Percentiles rank a stretch among this genome's conserved stretches.
These are phyloP conservation scores for Houttuynia cordata DNA, from an alignment of 164 flowering plant genomes.

Conservation along the genomic window DNA sequence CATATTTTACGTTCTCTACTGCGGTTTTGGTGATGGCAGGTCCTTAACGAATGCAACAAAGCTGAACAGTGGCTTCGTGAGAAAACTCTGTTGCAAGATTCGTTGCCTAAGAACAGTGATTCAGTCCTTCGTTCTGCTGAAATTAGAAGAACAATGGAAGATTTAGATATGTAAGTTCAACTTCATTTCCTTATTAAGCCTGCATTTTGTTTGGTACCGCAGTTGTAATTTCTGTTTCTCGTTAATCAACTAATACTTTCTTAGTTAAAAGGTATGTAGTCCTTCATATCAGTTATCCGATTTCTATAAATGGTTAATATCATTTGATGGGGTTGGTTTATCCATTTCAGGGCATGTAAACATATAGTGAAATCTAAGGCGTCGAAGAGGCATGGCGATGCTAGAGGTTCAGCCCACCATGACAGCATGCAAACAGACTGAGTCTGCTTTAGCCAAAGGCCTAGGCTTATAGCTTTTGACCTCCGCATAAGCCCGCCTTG, in stretches of 20 bases:
- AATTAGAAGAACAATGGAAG: slow-evolving; percentile 36
- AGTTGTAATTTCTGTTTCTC: no score
- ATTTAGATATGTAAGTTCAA: slow-evolving; percentile 41
- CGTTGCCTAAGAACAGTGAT: slow-evolving; percentile 51
- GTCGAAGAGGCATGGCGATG: slow-evolving; percentile 14
- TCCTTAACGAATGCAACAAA: slow-evolving; percentile 55
- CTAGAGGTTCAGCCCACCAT: slow-evolving; percentile 8
- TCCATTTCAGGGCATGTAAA: slow-evolving; percentile 44
- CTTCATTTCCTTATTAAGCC: neutral
- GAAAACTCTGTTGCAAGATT: slow-evolving; percentile 46
- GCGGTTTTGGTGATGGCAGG: slow-evolving; percentile 24
- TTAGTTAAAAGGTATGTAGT: neutral
- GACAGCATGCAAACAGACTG: slow-evolving; percentile 33
- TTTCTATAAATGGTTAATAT: neutral
- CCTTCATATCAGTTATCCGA: neutral
- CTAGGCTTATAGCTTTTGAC: neutral
- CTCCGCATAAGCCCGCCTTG: no score
- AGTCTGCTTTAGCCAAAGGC: neutral
- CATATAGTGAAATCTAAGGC: slow-evolving; percentile 22
- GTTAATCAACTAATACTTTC: neutral
- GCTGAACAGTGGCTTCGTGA: slow-evolving; percentile 71
- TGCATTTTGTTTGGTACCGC: no score
- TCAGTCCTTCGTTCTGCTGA: slow-evolving; percentile 63
- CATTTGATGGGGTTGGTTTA: neutral
- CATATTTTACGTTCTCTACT: neutral